Percentiles rank a stretch among this genome's conserved stretches.
Evolutionary conservation across 805 yeast genomes (phyloP).

Genomic region (Tetrapisispora fleetii): DNA sequence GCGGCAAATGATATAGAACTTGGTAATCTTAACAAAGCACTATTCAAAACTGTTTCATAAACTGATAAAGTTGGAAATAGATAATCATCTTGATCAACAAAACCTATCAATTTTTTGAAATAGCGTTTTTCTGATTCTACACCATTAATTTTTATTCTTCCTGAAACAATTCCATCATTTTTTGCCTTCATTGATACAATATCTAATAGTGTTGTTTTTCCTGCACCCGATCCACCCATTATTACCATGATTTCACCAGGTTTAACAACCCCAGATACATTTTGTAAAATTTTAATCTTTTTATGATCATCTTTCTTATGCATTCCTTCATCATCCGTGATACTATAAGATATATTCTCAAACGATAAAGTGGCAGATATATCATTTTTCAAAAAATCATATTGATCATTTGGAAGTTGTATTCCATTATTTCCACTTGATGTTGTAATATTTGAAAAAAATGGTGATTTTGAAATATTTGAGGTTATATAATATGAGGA

Average conservation of each 20-base stretch:
- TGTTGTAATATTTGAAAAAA: slow-evolving; percentile 33
- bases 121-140: slow-evolving; percentile 29
- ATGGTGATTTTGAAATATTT: slow-evolving; percentile 49
- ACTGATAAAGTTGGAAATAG: slow-evolving; percentile 89
- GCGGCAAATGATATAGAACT: slow-evolving; percentile 61
- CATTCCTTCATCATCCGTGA: background rate
- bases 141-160: slow-evolving; percentile 74
- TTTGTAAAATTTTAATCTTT: slow-evolving; percentile 40
- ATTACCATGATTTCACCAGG: slow-evolving; percentile 91
- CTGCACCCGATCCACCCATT: slow-evolving; percentile 99
- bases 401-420: slow-evolving; percentile 17
- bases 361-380: slow-evolving; percentile 69
- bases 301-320: slow-evolving; percentile 6
- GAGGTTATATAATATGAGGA: slow-evolving; percentile 28
- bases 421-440: slow-evolving; percentile 16
- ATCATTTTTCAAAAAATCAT: slow-evolving; percentile 36
- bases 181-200: slow-evolving; percentile 73
- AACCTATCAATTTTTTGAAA: slow-evolving; percentile 68
- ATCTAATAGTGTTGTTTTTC: slow-evolving; percentile 88
- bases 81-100: slow-evolving; percentile 93
- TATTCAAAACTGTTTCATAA: slow-evolving; percentile 86
- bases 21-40: slow-evolving; percentile 84
- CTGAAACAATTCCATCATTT: slow-evolving; percentile 62
- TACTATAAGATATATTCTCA: slow-evolving; percentile 51
- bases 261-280: slow-evolving; percentile 63